Conservation (phyloP, 2,329 filamentous ascomycete genomes). For the Alternaria tenuissima region DNA sequence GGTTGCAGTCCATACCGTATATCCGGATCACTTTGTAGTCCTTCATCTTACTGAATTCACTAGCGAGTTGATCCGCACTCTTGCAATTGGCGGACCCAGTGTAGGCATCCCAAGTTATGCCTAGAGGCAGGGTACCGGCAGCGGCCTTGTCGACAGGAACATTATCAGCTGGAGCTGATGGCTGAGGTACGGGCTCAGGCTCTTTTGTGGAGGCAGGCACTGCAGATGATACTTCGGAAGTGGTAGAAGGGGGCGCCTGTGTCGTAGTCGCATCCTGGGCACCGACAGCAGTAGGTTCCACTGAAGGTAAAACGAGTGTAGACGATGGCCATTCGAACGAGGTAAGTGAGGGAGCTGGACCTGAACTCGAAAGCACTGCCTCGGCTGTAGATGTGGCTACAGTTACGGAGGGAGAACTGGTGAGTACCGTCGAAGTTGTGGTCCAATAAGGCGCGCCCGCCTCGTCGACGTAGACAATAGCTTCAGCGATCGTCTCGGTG, state of each 20-base stretch:
- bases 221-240: background rate
- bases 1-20: constrained; percentile 83
- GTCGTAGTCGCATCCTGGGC: constrained; percentile 8
- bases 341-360: constrained; percentile 7
- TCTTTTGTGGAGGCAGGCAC: constrained; percentile 8
- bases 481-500: constrained; percentile 41
- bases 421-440: constrained; percentile 23
- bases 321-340: constrained; percentile 1
- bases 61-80: constrained; percentile 65
- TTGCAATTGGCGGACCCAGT: constrained; percentile 65
- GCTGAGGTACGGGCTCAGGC: constrained; percentile 6
- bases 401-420: constrained; percentile 9
- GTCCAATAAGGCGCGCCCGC: constrained; percentile 40
- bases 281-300: constrained; percentile 17
- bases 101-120: constrained; percentile 47
- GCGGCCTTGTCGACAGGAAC: constrained; percentile 7
- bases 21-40: constrained; percentile 73
- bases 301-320: constrained; percentile 14
- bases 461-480: constrained; percentile 45
- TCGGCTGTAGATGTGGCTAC: constrained; percentile 19
- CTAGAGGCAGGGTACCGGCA: constrained; percentile 32
- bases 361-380: background rate
- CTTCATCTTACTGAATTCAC: constrained; percentile 68
- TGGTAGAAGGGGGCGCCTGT: constrained; percentile 9
- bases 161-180: constrained; percentile 9